phyloP scores from a whole-genome alignment of 495 filamentous ascomycete genomes.

The Lasiosphaeris hirsuta region DNA sequence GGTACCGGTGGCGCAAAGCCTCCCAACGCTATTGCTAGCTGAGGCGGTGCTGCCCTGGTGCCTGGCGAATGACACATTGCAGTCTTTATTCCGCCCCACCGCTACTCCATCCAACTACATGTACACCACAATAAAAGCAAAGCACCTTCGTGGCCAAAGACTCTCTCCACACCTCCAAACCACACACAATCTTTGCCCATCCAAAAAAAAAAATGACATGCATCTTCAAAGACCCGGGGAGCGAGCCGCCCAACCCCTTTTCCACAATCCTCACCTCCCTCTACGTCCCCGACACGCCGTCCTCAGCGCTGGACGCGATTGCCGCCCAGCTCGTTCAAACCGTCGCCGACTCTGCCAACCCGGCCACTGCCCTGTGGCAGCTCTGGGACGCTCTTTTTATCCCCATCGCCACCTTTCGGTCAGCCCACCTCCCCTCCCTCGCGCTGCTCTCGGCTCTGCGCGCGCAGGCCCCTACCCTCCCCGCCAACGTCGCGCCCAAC shows the following conservation, averaged over 20 bases:
- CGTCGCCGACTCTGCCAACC: not conserved
- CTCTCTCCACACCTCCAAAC: too few species aligned
- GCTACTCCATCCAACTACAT: too few species aligned
- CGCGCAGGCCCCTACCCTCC: not conserved
- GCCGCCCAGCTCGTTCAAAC: not conserved
- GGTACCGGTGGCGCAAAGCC: too few species aligned
- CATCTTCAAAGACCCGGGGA: not conserved
- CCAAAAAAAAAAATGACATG: not conserved
- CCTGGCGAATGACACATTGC: too few species aligned
- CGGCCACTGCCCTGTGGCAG: conserved; percentile 3
- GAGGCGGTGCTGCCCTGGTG: too few species aligned
- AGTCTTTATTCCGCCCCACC: too few species aligned
- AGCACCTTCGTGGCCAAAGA: too few species aligned
- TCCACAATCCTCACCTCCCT: not conserved
- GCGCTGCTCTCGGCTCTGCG: conserved; percentile 1
- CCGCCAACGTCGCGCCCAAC: not conserved
- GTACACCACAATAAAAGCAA: too few species aligned
- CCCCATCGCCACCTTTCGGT: not conserved
- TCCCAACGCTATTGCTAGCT: too few species aligned
- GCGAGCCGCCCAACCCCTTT: not conserved
- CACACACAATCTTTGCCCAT: too few species aligned
- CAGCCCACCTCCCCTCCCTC: not conserved
- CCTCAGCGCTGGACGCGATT: not conserved
- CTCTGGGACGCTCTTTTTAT: conserved; percentile 11
- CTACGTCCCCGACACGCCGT: not conserved